Evolutionary conservation across 371 early-diverging fungal species (phyloP).

Genomic region (Syncephalastrum racemosum): DNA sequence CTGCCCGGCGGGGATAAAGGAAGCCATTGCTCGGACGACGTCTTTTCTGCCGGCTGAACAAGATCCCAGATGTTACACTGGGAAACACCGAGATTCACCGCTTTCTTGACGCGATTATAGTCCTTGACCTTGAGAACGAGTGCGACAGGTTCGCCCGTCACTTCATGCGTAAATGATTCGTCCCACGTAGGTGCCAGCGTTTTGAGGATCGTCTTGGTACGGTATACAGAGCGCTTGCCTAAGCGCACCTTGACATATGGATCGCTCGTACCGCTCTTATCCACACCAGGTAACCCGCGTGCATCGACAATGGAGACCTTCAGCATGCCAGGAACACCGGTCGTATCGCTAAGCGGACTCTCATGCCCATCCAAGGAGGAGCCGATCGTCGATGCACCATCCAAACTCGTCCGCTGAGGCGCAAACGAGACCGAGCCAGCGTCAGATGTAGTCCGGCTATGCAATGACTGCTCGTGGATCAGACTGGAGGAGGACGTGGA

Average conservation of each 20-base stretch:
- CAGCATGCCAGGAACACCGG: constrained; percentile 26
- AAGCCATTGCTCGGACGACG: constrained; percentile 31
- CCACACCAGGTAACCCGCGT: constrained; percentile 51
- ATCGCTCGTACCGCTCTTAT: constrained; percentile 54
- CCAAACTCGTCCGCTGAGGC: no score
- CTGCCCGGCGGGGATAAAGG: constrained; percentile 35
- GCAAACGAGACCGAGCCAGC: no score
- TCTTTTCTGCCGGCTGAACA: constrained; percentile 17
- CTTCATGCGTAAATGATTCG: constrained; percentile 11
- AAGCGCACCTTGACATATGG: constrained; percentile 50
- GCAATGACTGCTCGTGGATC: background rate
- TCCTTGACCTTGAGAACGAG: constrained; percentile 64
- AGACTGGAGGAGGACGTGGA: background rate
- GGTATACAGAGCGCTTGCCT: constrained; percentile 55
- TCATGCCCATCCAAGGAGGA: no score
- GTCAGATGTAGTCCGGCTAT: no score
- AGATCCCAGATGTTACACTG: constrained; percentile 54
- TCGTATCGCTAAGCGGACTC: background rate
- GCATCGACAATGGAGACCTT: constrained; percentile 53
- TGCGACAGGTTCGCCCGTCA: constrained; percentile 31
- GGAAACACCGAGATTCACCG: constrained; percentile 60
- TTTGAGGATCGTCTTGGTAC: constrained; percentile 76
- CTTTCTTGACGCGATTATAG: constrained; percentile 63
- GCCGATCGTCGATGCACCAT: no score
- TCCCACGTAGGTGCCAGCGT: constrained; percentile 68